Evolutionary conservation across 495 filamentous ascomycete species (phyloP).

Genomic region (Diplogelasinospora grovesii): DNA sequence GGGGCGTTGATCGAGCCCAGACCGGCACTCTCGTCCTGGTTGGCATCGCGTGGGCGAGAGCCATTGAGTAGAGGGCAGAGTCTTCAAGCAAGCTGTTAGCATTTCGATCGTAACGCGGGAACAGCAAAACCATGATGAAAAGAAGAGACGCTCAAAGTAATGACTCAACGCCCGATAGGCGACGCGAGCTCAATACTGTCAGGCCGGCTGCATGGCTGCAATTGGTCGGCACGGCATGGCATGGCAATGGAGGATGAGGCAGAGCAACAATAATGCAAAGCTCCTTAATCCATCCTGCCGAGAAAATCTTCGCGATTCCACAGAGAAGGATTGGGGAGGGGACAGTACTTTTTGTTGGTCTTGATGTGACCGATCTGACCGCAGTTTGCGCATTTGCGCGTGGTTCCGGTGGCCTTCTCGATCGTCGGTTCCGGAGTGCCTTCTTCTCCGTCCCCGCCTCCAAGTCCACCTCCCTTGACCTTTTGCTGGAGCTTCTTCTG

Average conservation of each 20-base stretch:
- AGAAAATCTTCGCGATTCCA: conserved; percentile 10
- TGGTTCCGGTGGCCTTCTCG: conserved; percentile 57
- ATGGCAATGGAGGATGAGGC: background rate
- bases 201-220: too few relatives aligned
- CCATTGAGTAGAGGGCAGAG: conserved; percentile 90
- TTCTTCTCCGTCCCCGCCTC: conserved; percentile 17
- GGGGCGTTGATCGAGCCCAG: conserved; percentile 48
- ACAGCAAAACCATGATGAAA: background rate
- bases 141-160: background rate
- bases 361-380: conserved; percentile 95
- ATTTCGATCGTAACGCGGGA: too few relatives aligned
- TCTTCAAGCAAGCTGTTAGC: conserved; percentile 43
- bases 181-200: too few relatives aligned
- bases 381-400: conserved; percentile 94
- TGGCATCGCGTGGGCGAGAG: conserved; percentile 66
- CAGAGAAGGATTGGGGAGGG: conserved; percentile 12
- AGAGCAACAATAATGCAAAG: too few relatives aligned
- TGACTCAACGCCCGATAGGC: too few relatives aligned
- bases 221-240: background rate
- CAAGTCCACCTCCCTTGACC: conserved; percentile 35
- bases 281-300: conserved; percentile 11
- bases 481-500: conserved; percentile 57
- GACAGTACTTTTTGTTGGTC: conserved; percentile 87
- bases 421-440: conserved; percentile 43
- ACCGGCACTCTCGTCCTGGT: conserved; percentile 38